Conservation (phyloP, 139 green algal genomes). For the Coelastrella sp. region DNA sequence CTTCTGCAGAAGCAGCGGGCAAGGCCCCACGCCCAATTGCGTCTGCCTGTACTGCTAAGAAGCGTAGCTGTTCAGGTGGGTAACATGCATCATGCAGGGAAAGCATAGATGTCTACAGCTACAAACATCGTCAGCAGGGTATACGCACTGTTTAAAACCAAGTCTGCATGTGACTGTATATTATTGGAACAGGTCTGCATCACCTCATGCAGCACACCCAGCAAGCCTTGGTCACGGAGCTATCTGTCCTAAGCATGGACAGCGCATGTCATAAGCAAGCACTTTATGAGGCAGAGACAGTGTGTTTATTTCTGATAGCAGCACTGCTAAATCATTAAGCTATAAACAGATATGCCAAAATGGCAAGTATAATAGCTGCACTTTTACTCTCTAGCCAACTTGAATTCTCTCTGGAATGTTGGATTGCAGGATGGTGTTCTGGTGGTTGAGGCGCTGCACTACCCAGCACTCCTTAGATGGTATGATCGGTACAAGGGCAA, state of each 20-base stretch:
- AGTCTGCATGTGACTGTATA: too few relatives aligned
- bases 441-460: background rate
- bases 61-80: background rate
- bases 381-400: background rate
- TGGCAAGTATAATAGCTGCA: background rate
- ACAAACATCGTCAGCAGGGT: too few relatives aligned
- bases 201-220: too few relatives aligned
- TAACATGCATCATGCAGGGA: background rate
- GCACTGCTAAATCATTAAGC: too few relatives aligned
- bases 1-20: background rate
- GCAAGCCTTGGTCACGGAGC: too few relatives aligned
- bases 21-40: background rate
- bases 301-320: too few relatives aligned
- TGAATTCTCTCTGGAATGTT: background rate
- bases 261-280: too few relatives aligned
- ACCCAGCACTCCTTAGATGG: conserved; percentile 24
- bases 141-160: too few relatives aligned
- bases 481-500: background rate
- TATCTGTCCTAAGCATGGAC: too few relatives aligned
- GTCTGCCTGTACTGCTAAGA: conserved; percentile 16
- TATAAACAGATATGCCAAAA: background rate
- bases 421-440: background rate
- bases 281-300: too few relatives aligned
- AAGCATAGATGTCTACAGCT: too few relatives aligned
- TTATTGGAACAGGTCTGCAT: too few relatives aligned